Base-by-base conservation (phyloP, 2,329 filamentous ascomycete genomes). In the Aspergillus sp. region DNA sequence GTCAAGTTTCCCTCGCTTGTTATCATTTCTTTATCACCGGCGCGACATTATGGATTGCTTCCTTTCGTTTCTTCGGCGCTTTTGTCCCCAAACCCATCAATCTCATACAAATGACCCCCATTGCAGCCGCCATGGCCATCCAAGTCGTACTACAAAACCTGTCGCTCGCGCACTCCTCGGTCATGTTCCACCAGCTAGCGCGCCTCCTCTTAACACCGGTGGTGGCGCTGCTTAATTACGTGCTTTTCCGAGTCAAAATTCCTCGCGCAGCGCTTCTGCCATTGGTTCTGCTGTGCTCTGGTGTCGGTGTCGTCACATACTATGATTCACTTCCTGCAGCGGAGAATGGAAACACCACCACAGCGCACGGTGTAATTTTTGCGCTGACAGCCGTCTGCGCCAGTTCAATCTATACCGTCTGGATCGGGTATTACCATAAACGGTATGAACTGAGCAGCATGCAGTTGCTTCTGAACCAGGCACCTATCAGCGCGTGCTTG, bases 11-110 rank as follows among this genome's bases (percentile, higher is more conserved):
- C n/a, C 64, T 66, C 45, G 64, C 64, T 3, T 58, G 62, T 12
- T 66, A 66, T 47, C 64, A 66, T 40, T 66, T 66, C 57, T 64
- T 60, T 21, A 60, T 66, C 43, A 66, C 64, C 3, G 62, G 61
- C 2, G 48, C 52, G 21, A 64, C 64, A 9, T 39, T 66, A 48
- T 66, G 63, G 62, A 46, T 57, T 3, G 56, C 56, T 6, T 66
- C 64, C 5, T 61, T 60, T 3, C 56, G 61, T 5, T 60, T 55
- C 47, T 65, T 58, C 46, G 61, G 59, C 45, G 45, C 60, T 24
- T 66, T 66, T 46, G 43, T 54, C n/a, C 59, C 61, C 1, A 66
- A 66, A 40, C 50, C 48, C 15, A 56, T 64, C 6, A 52, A 56
- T 6, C 40, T 62, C 21, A 17, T 49, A 12, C 61, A 63, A 35